phyloP scores from a whole-genome alignment of 2,329 filamentous ascomycete species.

The Aspergillus bombycis region DNA sequence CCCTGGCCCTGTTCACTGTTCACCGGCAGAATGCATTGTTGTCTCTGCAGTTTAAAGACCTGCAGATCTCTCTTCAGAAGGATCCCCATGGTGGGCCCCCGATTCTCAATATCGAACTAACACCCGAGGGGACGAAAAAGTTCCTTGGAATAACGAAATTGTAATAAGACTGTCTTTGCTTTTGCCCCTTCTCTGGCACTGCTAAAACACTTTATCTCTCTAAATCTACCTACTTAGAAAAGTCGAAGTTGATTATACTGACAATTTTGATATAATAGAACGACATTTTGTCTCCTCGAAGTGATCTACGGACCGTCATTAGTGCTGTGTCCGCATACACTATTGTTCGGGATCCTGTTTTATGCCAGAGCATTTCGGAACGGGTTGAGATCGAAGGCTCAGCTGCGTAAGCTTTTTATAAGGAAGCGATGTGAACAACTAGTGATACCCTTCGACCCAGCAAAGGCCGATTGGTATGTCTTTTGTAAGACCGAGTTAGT shows the following conservation, averaged over 20 bases:
- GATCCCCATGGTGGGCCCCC: slow-evolving; percentile 20
- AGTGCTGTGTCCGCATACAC: slow-evolving; percentile 21
- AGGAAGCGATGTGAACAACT: slow-evolving; percentile 18
- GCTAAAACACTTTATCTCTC: no score
- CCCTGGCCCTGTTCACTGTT: slow-evolving; percentile 19
- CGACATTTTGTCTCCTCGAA: slow-evolving; percentile 24
- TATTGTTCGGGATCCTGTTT: slow-evolving; percentile 21
- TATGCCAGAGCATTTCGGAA: slow-evolving; percentile 20
- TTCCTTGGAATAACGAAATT: slow-evolving; percentile 24
- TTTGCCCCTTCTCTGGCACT: no score
- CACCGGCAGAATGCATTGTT: slow-evolving; percentile 16
- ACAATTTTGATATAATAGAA: slow-evolving; percentile 9
- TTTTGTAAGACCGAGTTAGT: slow-evolving; percentile 14
- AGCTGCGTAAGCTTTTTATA: slow-evolving; percentile 18
- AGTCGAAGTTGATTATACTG: no score
- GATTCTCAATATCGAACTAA: slow-evolving; percentile 21
- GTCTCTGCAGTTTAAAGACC: slow-evolving; percentile 18
- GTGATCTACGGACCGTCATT: slow-evolving; percentile 25
- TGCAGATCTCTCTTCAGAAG: slow-evolving; percentile 17
- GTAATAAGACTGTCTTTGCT: slow-evolving; percentile 19
- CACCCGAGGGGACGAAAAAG: slow-evolving; percentile 24
- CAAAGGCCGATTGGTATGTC: slow-evolving; percentile 16
- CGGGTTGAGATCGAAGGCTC: slow-evolving; percentile 18
- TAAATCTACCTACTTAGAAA: no score
- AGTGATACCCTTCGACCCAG: slow-evolving; percentile 6